These are phyloP conservation scores for Penicillium sp. DNA, from an alignment of 2,329 filamentous ascomycete species.

Conservation along the genomic window DNA sequence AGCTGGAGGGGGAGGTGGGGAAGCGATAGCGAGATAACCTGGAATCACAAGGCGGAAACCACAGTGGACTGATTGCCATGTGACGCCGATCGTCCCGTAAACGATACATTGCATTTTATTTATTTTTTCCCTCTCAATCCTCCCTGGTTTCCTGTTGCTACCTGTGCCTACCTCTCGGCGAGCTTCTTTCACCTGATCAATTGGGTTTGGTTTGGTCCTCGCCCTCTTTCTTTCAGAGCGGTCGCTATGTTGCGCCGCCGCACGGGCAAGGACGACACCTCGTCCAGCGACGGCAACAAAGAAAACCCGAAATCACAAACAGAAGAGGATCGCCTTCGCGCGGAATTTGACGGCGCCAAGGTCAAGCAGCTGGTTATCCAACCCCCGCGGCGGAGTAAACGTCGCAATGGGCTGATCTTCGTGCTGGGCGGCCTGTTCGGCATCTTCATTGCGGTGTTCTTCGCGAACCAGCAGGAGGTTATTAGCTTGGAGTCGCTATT, in stretches of 20 bases:
- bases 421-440: slow-evolving; percentile 86
- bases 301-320: slow-evolving; percentile 9
- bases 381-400: slow-evolving; percentile 56
- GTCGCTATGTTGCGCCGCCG: slow-evolving; percentile 44
- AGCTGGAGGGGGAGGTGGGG: neutral
- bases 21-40: neutral
- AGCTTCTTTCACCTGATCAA: slow-evolving; percentile 1
- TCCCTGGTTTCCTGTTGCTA: slow-evolving; percentile 1
- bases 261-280: slow-evolving; percentile 36
- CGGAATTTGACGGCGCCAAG: slow-evolving; percentile 19
- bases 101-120: slow-evolving; percentile 9
- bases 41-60: slow-evolving; percentile 13
- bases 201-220: slow-evolving; percentile 4
- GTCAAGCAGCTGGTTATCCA: slow-evolving; percentile 36
- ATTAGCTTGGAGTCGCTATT: slow-evolving; percentile 76
- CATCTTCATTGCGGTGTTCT: slow-evolving; percentile 82
- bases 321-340: slow-evolving; percentile 20
- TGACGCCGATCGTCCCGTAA: slow-evolving; percentile 24
- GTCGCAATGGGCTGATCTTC: slow-evolving; percentile 80
- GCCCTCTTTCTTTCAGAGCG: slow-evolving; percentile 12
- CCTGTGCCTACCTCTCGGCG: neutral
- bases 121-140: slow-evolving; percentile 1
- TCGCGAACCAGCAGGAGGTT: slow-evolving; percentile 84
- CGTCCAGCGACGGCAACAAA: slow-evolving; percentile 18
- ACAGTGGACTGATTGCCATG: slow-evolving; percentile 21